Evolutionary conservation across 1,284 basidiomycete species (phyloP), one percentile per base, ranked within the genome.

Genomic region (Pseudozyma hubeiensis): DNA sequence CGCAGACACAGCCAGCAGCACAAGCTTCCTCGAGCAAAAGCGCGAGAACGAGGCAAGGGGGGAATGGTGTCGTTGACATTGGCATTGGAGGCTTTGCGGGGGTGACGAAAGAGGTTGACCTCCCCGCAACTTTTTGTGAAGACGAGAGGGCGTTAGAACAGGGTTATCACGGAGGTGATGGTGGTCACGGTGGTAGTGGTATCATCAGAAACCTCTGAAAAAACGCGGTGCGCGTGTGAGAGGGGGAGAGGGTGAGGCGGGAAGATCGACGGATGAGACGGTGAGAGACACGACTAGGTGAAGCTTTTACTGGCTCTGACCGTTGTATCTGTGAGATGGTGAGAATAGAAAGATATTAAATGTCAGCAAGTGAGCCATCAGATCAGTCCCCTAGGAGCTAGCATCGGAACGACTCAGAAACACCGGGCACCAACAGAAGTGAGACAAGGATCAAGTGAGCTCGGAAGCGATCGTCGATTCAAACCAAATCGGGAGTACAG

Each of bases 271-370:
- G 16, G n/a, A 41, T 14, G 40, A 13, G 16, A 41, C 13, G 16
- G 16, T 7, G 11, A 16, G 16, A 13, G 41, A 52, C 30, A 43
- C 50, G 5, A 19, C 37, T n/a, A 35, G n/a, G 19, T n/a, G 45
- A 37, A 9, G 16, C 35, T 31, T 56, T 63, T 72, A 72, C 69
- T 72, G 69, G 64, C 59, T 66, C 59, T 62, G 69, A 30, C 69
- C 69, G 60, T 72, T 72, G 64, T 72, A 72, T 44, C 68, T 71
- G 53, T n/a, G 6, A 31, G 0, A 41, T 41, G 10, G 45, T 13
- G 51, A 30, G 24, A 39, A 40, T 9, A 30, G 5, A 17, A 35
- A 17, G 46, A 11, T 33, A 37, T 29, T n/a, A 14, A 41, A 35
- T 44, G 50, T 45, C 14, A 61, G 51, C 54, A 10, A 24, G 7